Percentiles rank a stretch among this genome's conserved stretches.
phyloP scores from a whole-genome alignment of 2,329 filamentous ascomycete genomes.

The Knufia petricola region DNA sequence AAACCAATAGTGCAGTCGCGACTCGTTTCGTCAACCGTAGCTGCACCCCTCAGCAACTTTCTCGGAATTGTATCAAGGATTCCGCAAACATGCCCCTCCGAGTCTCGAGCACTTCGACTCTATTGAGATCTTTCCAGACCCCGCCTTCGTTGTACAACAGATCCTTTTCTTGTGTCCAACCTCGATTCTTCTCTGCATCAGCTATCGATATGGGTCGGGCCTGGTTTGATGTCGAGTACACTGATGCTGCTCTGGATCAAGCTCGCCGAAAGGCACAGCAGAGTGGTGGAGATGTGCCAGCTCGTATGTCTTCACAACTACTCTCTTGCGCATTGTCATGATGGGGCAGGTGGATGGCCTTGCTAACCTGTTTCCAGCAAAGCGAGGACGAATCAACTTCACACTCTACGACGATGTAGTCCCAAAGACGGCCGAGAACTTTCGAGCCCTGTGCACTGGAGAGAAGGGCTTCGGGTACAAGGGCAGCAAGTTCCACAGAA shows the following conservation, averaged over 20 bases:
- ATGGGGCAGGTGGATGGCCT: too few species aligned
- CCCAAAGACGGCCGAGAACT: conserved; percentile 72
- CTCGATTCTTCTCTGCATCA: conserved; percentile 29
- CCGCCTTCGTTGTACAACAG: conserved; percentile 24
- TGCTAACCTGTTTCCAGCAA: conserved; percentile 44
- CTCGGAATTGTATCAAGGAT: background rate
- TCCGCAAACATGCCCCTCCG: conserved; percentile 12
- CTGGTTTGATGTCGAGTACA: conserved; percentile 64
- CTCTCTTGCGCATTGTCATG: too few species aligned
- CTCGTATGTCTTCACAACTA: conserved; percentile 20
- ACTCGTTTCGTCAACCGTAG: conserved; percentile 2
- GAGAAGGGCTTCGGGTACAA: conserved; percentile 60
- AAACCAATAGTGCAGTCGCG: conserved; percentile 5
- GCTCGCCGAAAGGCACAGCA: conserved; percentile 19
- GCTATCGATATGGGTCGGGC: conserved; percentile 67
- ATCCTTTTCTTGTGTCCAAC: conserved; percentile 13
- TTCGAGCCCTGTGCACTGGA: conserved; percentile 55
- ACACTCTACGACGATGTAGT: conserved; percentile 76
- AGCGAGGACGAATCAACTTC: conserved; percentile 76
- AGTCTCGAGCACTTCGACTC: conserved; percentile 6
- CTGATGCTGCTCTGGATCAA: conserved; percentile 27
- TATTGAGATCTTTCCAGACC: conserved; percentile 24
- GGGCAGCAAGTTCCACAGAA: conserved; percentile 58
- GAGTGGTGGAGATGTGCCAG: conserved; percentile 46
- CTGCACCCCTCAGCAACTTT: conserved; percentile 5